Conservation (phyloP, 805 yeast genomes). For the Yarrowia phangngaensis region DNA sequence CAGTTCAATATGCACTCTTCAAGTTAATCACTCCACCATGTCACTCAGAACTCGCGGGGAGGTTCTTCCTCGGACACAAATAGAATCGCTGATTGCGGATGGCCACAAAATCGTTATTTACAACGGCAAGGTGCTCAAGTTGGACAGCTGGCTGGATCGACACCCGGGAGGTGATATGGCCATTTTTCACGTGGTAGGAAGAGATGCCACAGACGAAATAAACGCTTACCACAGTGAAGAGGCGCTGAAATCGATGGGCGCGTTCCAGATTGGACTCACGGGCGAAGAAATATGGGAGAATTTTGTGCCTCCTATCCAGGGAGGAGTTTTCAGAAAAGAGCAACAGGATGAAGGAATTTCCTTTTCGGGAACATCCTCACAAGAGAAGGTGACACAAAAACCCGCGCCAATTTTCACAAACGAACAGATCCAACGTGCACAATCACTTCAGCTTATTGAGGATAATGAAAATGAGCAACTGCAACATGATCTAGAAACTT, state of each 20-base stretch:
- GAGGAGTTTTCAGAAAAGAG: conserved; percentile 50
- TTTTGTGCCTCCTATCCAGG: conserved; percentile 84
- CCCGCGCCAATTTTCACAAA: conserved; percentile 23
- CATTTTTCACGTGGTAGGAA: conserved; percentile 75
- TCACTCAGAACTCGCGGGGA: conserved; percentile 13
- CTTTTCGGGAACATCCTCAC: conserved; percentile 34
- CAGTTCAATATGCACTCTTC: too few species aligned
- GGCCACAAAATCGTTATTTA: conserved; percentile 73
- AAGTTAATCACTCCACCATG: neutral
- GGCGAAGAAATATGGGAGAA: conserved; percentile 67
- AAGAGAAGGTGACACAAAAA: conserved; percentile 28
- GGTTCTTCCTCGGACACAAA: conserved; percentile 45
- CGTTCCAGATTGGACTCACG: conserved; percentile 57
- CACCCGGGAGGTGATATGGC: conserved; percentile 94
- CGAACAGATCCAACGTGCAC: conserved; percentile 44
- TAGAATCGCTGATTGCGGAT: conserved; percentile 56
- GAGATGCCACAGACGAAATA: conserved; percentile 91
- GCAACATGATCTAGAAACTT: conserved; percentile 50
- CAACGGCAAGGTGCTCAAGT: conserved; percentile 54
- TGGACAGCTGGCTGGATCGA: conserved; percentile 63
- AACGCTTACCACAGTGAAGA: conserved; percentile 70
- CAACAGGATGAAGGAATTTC: conserved; percentile 10
- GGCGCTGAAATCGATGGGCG: conserved; percentile 50
- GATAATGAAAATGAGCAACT: conserved; percentile 57
- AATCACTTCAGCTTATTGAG: conserved; percentile 39